Evolutionary conservation across 2,329 filamentous ascomycete genomes (phyloP).

Genomic region (Scorias spongiosa): DNA sequence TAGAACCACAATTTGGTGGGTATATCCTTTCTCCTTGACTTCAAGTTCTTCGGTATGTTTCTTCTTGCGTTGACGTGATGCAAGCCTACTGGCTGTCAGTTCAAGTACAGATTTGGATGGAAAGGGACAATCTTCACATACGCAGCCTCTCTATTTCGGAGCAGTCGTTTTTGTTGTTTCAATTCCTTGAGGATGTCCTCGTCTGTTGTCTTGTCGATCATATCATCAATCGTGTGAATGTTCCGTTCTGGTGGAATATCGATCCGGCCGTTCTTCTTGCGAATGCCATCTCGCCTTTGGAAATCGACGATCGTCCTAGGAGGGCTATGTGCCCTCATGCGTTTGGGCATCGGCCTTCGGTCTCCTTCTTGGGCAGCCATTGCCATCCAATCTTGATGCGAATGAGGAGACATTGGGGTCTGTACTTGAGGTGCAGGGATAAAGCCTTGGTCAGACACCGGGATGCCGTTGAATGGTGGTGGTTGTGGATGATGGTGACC

Average conservation of each 20-base stretch:
- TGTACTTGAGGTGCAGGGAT: constrained; percentile 36
- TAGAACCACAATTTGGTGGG: constrained; percentile 57
- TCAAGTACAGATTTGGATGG: constrained; percentile 4
- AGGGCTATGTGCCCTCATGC: constrained; percentile 53
- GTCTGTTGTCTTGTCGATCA: constrained; percentile 76
- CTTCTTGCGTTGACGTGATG: constrained; percentile 96
- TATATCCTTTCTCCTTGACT: constrained; percentile 89
- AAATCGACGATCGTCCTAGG: constrained; percentile 25
- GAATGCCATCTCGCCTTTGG: constrained; percentile 68
- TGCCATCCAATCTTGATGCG: constrained; percentile 43
- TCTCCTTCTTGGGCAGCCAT: constrained; percentile 37
- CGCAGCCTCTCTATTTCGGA: constrained; percentile 94
- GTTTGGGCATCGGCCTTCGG: constrained; percentile 32
- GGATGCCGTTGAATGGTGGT: constrained; percentile 25
- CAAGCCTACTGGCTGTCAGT: constrained; percentile 45
- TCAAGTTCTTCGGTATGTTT: constrained; percentile 93
- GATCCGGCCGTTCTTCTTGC: constrained; percentile 98
- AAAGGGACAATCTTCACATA: constrained; percentile 30
- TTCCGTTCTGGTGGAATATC: constrained; percentile 92
- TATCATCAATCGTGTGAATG: constrained; percentile 81
- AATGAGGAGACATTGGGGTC: constrained; percentile 46
- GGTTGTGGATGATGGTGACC: constrained; percentile 23
- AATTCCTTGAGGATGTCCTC: constrained; percentile 94
- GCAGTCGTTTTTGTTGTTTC: constrained; percentile 91
- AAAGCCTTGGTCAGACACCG: constrained; percentile 26